These are phyloP conservation scores for Chamaecrista fasciculata DNA, from an alignment of 306 rosid species.

Conservation along the genomic window DNA sequence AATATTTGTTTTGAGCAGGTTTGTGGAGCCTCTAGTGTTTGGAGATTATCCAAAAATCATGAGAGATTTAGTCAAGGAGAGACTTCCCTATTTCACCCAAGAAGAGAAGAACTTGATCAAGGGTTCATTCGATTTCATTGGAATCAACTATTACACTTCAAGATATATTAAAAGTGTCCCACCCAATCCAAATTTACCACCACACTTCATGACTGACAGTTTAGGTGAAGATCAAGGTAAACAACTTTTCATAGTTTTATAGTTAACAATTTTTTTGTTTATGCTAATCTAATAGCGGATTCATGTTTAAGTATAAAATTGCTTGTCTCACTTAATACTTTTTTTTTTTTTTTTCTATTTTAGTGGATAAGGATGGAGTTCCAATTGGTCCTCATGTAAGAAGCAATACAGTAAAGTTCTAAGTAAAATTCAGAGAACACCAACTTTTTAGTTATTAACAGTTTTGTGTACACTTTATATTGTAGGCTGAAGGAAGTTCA, in stretches of 20 bases:
- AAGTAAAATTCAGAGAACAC: neutral
- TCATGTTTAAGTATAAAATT: no score
- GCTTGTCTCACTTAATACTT: no score
- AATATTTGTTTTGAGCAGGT: neutral
- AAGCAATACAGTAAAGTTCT: neutral
- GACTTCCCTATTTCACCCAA: neutral
- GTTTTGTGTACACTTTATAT: neutral
- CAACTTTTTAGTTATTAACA: neutral
- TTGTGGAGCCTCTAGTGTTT: slow-evolving; percentile 25
- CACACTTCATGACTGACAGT: neutral
- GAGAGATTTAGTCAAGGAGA: slow-evolving; percentile 23
- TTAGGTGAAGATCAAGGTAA: neutral
- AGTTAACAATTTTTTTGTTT: no score
- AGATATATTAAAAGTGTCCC: neutral
- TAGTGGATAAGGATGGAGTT: neutral
- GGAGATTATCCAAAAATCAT: slow-evolving; percentile 26
- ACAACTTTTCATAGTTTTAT: neutral
- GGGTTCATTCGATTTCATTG: slow-evolving; percentile 38
- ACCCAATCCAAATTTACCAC: neutral
- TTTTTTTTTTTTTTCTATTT: no score
- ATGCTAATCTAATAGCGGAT: no score
- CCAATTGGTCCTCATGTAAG: slow-evolving; percentile 29
- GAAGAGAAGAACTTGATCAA: slow-evolving; percentile 20
- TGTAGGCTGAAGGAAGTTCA: slow-evolving; percentile 23
- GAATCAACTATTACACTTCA: slow-evolving; percentile 37